Evolutionary conservation across 192 early-diverging fungal species (phyloP).

Genomic region (Entomortierella beljakovae): DNA sequence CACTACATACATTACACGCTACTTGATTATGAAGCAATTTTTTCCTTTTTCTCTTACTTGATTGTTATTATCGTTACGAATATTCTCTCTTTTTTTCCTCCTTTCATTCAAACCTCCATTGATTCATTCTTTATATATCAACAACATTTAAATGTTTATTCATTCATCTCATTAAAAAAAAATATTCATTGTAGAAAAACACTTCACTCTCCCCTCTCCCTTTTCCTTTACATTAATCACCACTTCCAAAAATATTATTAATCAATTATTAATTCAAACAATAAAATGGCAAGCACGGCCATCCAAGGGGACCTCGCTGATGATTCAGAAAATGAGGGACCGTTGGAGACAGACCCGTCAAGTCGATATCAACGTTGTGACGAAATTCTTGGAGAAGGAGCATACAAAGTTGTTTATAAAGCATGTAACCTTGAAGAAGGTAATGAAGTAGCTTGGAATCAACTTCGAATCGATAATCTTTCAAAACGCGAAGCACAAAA

Average conservation of each 20-base stretch:
- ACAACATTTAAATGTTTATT: too few relatives aligned
- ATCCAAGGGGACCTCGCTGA: slow-evolving; percentile 28
- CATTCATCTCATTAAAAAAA: too few relatives aligned
- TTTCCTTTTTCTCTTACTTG: too few relatives aligned
- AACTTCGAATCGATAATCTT: slow-evolving; percentile 67
- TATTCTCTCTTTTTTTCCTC: too few relatives aligned
- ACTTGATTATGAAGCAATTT: too few relatives aligned
- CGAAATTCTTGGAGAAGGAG: slow-evolving; percentile 78
- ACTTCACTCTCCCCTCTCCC: too few relatives aligned
- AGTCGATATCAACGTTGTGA: slow-evolving; percentile 72
- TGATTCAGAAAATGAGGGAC: slow-evolving; percentile 53
- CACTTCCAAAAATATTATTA: not conserved
- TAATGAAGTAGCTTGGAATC: slow-evolving; percentile 91
- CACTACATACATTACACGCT: too few relatives aligned
- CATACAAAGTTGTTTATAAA: slow-evolving; percentile 86
- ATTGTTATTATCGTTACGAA: too few relatives aligned
- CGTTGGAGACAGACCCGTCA: slow-evolving; percentile 67
- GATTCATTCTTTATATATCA: too few relatives aligned
- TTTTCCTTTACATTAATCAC: not conserved
- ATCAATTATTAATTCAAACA: not conserved
- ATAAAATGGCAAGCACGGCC: slow-evolving; percentile 12
- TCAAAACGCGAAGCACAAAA: slow-evolving; percentile 52
- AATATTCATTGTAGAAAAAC: too few relatives aligned
- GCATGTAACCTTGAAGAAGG: slow-evolving; percentile 88
- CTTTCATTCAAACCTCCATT: too few relatives aligned